Evolutionary conservation across 1,139 yeast genomes (phyloP).

Genomic region (Candida glucosophila): DNA sequence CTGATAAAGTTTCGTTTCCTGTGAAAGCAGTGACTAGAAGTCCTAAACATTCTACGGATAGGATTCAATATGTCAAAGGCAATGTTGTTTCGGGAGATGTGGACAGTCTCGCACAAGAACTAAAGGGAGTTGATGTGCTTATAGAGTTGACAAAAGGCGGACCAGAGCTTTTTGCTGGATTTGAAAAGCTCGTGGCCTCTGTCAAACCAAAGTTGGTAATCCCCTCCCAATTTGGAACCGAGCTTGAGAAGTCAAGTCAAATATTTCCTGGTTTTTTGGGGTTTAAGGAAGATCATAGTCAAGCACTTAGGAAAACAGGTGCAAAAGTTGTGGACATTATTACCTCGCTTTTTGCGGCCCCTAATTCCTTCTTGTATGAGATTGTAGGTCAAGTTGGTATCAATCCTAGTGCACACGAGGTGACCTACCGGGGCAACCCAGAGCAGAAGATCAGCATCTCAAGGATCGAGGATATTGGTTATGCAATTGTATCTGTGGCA

Average conservation of each 20-base stretch:
- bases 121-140: constrained; percentile 44
- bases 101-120: constrained; percentile 16
- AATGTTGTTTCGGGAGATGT: constrained; percentile 16
- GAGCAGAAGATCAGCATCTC: constrained; percentile 22
- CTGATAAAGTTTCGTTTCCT: constrained; percentile 37
- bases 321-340: constrained; percentile 43
- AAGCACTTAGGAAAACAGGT: constrained; percentile 33
- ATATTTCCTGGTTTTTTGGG: constrained; percentile 26
- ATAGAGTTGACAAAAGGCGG: constrained; percentile 32
- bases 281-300: constrained; percentile 31
- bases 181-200: constrained; percentile 25
- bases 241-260: constrained; percentile 16
- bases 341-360: constrained; percentile 37
- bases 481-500: constrained; percentile 30
- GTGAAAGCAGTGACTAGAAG: constrained; percentile 44
- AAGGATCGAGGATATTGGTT: constrained; percentile 39
- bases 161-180: constrained; percentile 14
- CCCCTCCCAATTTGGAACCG: constrained; percentile 57
- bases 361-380: constrained; percentile 28
- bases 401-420: constrained; percentile 22
- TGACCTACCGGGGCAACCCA: constrained; percentile 36
- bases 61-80: constrained; percentile 31
- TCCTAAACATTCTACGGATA: constrained; percentile 26
- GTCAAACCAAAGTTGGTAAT: constrained; percentile 46
- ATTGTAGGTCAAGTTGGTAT: constrained; percentile 30